Evolutionary conservation across 441 rosid species (phyloP).

Genomic region (Sinapis alba): DNA sequence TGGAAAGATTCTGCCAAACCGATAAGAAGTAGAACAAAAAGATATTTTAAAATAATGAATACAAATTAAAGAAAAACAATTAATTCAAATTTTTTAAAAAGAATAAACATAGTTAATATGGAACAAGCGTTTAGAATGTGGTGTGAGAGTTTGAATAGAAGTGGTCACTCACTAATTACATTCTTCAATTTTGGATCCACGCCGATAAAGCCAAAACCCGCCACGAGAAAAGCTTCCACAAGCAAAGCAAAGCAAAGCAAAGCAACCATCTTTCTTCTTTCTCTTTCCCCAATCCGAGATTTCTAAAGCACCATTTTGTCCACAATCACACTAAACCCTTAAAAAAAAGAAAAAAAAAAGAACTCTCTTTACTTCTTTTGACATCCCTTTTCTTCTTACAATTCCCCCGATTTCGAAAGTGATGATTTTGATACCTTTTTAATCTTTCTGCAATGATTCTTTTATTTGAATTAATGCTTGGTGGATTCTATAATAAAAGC

Average conservation of each 20-base stretch:
- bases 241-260: neutral
- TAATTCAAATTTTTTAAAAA: no score
- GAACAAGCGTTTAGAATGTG: neutral
- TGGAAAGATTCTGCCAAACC: neutral
- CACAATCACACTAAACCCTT: neutral
- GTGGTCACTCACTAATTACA: neutral
- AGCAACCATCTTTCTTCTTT: neutral
- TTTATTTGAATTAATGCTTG: constrained; percentile 32
- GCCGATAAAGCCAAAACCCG: neutral
- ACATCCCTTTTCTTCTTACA: constrained; percentile 33
- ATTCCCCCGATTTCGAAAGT: constrained; percentile 39
- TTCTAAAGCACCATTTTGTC: neutral
- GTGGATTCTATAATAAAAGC: neutral
- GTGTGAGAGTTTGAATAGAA: neutral
- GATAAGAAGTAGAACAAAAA: neutral
- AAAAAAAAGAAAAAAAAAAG: neutral
- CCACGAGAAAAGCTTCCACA: neutral
- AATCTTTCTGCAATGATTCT: constrained; percentile 36
- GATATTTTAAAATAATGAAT: no score
- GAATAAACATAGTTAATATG: neutral
- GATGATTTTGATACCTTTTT: constrained; percentile 14
- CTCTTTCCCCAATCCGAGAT: neutral
- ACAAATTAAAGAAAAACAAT: no score
- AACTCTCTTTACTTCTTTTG: neutral
- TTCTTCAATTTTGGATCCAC: neutral